These are phyloP conservation scores for Lasiosphaeriaceae sp. DNA, from an alignment of 495 filamentous ascomycete species.

Conservation along the genomic window DNA sequence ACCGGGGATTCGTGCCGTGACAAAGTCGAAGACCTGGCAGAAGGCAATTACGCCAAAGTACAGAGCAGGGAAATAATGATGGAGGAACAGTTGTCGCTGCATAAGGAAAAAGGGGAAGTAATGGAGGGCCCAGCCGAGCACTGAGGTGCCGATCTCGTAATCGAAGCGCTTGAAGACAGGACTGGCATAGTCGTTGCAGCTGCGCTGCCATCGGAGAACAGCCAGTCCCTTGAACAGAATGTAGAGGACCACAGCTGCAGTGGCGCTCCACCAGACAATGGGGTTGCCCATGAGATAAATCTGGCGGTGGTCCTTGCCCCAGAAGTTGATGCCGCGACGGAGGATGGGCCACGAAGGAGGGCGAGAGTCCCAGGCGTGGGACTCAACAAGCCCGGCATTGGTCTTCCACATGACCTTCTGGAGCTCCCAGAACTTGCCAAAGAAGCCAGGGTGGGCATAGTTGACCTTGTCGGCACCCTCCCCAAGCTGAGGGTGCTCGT, in stretches of 20 bases:
- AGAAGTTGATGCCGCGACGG: slow-evolving; percentile 97
- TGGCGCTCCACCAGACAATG: slow-evolving; percentile 90
- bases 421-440: slow-evolving; percentile 99
- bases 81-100: slow-evolving; percentile 90
- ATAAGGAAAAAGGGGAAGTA: slow-evolving; percentile 98
- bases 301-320: slow-evolving; percentile 90
- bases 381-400: slow-evolving; percentile 93
- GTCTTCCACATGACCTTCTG: slow-evolving; percentile 99
- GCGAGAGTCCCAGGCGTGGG: slow-evolving; percentile 96
- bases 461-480: slow-evolving; percentile 85
- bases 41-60: slow-evolving; percentile 90
- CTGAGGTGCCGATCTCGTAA: slow-evolving; percentile 87
- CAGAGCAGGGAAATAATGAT: slow-evolving; percentile 86
- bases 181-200: slow-evolving; percentile 77
- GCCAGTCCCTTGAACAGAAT: slow-evolving; percentile 80
- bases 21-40: slow-evolving; percentile 85
- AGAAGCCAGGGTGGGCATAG: slow-evolving; percentile 90
- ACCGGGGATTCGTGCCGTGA: slow-evolving; percentile 61
- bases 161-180: slow-evolving; percentile 90
- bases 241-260: slow-evolving; percentile 74
- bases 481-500: slow-evolving; percentile 73
- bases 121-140: slow-evolving; percentile 90
- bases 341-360: slow-evolving; percentile 92
- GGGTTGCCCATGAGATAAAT: slow-evolving; percentile 97
- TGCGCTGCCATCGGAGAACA: slow-evolving; percentile 89